Base-by-base conservation (phyloP, 371 early-diverging fungal species). In the Lichtheimia corymbifera region DNA sequence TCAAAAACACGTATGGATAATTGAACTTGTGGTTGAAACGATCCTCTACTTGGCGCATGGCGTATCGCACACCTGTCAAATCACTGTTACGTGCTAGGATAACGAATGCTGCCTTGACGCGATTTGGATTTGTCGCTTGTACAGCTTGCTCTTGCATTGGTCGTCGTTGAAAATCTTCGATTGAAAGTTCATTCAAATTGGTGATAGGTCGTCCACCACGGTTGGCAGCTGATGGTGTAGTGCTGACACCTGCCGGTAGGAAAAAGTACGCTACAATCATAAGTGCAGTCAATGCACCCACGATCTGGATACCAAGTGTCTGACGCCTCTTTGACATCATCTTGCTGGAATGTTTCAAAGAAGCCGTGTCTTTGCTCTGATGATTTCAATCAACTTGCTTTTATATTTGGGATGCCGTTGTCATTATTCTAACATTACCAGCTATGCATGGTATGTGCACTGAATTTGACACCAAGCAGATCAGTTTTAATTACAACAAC, bases 1-100 rank as follows among this genome's bases (percentile, higher is more conserved):
- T 93, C 53, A 92, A 61, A 64, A 91, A 90, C 17, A 97, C 92
- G 73, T 94, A 97, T 1, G 96, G 96, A 70, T 96, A 97, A 61
- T 89, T 71, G 76, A 83, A 93, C 22, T 82, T 74, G 50, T 72
- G 74, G 67, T 97, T 97, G 75, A 96, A 95, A 43, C 88, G 72
- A 56, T 90, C 88, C 70, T 96, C 95, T 24, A 95, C 77, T 68
- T 88, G 83, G 25, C 76, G 80, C 61, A 98, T 80, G 0, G 94
- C 80, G 7, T 57, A 59, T 22, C 73, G 70, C 53, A 96, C 83
- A 17, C 83, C 89, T 20, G 79, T 56, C 45, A 93, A 65, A 50
- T 98, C 97, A 3, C 68, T 62, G 66, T 98, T 94, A 25, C 96
- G 76, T 1, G 80, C 83, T 6, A 88, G 51, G 49, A 86, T 76